A percentile compares a stretch with the other conserved stretches of the same genome.
phyloP scores from a whole-genome alignment of 352 stramenopile genomes.

The Phytophthora cajani region DNA sequence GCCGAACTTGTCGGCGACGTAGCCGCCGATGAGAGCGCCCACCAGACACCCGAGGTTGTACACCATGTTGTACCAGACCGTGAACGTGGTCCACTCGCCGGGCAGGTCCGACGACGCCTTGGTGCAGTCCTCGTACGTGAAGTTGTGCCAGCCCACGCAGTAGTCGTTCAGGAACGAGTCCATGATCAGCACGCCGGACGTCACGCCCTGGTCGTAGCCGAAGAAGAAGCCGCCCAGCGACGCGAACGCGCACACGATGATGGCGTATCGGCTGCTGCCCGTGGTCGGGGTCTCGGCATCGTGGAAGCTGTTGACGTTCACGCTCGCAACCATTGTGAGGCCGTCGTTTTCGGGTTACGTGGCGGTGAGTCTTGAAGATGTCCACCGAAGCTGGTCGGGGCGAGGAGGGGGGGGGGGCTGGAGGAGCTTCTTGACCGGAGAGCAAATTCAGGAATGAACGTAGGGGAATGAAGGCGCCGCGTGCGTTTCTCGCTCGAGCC shows the following conservation, averaged over 20 bases:
- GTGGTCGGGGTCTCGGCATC: slow-evolving; percentile 32
- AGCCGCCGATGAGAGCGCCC: slow-evolving; percentile 41
- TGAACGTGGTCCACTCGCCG: slow-evolving; percentile 40
- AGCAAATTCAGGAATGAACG: slow-evolving; percentile 36
- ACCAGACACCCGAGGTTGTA: slow-evolving; percentile 50
- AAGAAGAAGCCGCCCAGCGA: slow-evolving; percentile 45
- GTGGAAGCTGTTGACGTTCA: slow-evolving; percentile 34
- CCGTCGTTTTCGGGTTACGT: not conserved
- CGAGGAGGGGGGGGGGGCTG: not conserved
- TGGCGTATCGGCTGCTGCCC: slow-evolving; percentile 40
- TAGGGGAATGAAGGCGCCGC: slow-evolving; percentile 21
- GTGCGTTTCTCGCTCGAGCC: slow-evolving; percentile 15
- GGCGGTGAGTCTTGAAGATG: slow-evolving; percentile 21
- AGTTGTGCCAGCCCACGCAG: slow-evolving; percentile 46
- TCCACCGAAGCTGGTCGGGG: not conserved
- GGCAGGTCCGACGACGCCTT: slow-evolving; percentile 23
- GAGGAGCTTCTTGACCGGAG: slow-evolving; percentile 16
- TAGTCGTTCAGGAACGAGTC: slow-evolving; percentile 46
- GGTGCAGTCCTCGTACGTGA: slow-evolving; percentile 39
- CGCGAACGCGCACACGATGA: slow-evolving; percentile 41
- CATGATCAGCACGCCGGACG: slow-evolving; percentile 41
- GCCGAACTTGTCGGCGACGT: slow-evolving; percentile 35
- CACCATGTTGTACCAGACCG: slow-evolving; percentile 44
- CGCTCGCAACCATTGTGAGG: slow-evolving; percentile 16
- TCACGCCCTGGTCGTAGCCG: slow-evolving; percentile 42